Percentiles rank a stretch among this genome's conserved stretches.
Conservation (phyloP, 1,139 yeast genomes). For the Pneumocystis carinii region DNA sequence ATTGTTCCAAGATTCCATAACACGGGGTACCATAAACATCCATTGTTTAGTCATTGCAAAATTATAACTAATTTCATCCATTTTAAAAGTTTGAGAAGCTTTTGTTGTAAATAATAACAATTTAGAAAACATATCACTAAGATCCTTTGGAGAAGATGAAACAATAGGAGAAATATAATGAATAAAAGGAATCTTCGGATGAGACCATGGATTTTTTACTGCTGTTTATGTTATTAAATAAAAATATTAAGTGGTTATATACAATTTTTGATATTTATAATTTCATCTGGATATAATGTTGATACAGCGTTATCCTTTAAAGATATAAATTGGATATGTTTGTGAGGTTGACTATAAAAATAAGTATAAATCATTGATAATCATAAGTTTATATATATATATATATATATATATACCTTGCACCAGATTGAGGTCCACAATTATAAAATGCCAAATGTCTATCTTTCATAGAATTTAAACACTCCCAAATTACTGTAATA, state of each 20-base stretch:
- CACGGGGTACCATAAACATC: slow-evolving; percentile 77
- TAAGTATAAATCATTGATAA: background rate
- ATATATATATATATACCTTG: slow-evolving; percentile 21
- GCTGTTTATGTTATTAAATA: slow-evolving; percentile 9
- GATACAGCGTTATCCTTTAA: slow-evolving; percentile 36
- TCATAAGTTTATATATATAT: background rate
- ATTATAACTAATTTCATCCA: slow-evolving; percentile 46
- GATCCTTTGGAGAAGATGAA: slow-evolving; percentile 27
- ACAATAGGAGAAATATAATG: slow-evolving; percentile 61
- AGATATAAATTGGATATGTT: slow-evolving; percentile 73
- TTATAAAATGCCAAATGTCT: slow-evolving; percentile 70
- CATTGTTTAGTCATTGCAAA: slow-evolving; percentile 66
- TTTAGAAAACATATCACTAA: slow-evolving; percentile 52
- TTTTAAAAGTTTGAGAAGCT: slow-evolving; percentile 35
- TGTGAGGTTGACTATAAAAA: slow-evolving; percentile 58
- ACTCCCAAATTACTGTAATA: slow-evolving; percentile 40
- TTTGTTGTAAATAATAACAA: slow-evolving; percentile 59
- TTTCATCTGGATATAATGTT: slow-evolving; percentile 37
- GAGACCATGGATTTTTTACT: slow-evolving; percentile 38
- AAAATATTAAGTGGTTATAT: background rate
- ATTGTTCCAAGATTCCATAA: slow-evolving; percentile 20
- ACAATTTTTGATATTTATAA: slow-evolving; percentile 19
- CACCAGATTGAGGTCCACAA: slow-evolving; percentile 77
- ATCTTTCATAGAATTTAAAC: slow-evolving; percentile 26
- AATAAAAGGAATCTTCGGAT: slow-evolving; percentile 54